Conservation (phyloP, 129 eudicot species). For the Flaveria sonorensis region DNA sequence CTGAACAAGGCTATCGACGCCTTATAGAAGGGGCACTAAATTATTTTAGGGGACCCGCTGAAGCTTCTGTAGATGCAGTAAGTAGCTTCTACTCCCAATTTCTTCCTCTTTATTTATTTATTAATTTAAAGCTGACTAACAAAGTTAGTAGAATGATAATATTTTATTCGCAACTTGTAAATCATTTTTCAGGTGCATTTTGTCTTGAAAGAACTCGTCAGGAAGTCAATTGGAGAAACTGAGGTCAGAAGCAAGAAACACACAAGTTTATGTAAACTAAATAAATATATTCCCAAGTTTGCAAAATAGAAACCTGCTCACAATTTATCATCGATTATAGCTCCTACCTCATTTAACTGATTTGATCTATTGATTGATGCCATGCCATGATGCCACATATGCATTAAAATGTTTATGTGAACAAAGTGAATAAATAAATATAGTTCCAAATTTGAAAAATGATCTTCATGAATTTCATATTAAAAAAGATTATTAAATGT, state of each 20-base stretch:
- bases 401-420: background rate
- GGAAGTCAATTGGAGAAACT: conserved; percentile 94
- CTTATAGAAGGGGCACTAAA: conserved; percentile 77
- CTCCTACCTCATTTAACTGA: background rate
- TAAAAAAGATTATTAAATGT: background rate
- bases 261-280: background rate
- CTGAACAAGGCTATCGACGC: conserved; percentile 90
- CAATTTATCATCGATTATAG: background rate
- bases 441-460: background rate
- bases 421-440: background rate
- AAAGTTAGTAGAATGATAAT: conserved; percentile 15
- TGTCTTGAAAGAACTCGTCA: conserved; percentile 92
- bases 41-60: conserved; percentile 87
- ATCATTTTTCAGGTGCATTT: conserved; percentile 75
- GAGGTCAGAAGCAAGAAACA: conserved; percentile 54
- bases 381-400: conserved; percentile 1
- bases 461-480: background rate
- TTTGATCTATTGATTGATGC: background rate
- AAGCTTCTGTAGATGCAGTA: conserved; percentile 93
- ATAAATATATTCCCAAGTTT: no score
- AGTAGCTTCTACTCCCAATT: conserved; percentile 28
- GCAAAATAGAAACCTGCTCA: background rate
- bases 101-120: background rate
- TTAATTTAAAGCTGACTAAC: background rate
- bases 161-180: conserved; percentile 23